These are phyloP conservation scores for Plasmodium blacklocki DNA, from an alignment of 169 alveolate genomes.

Conservation along the genomic window DNA sequence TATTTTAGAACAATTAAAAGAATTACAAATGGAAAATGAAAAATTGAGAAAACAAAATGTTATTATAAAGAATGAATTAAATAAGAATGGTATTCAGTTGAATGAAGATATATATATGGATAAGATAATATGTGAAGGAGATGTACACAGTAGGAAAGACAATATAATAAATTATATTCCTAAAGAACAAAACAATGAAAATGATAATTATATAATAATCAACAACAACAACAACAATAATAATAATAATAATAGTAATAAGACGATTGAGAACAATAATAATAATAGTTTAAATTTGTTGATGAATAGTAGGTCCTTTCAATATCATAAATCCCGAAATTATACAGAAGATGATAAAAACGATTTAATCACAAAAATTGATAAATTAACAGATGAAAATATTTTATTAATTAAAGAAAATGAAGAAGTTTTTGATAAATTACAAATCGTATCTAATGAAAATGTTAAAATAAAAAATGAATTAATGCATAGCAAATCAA, in stretches of 20 bases:
- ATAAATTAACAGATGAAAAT: slow-evolving; percentile 54
- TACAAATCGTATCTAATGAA: slow-evolving; percentile 49
- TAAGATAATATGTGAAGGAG: too few relatives aligned
- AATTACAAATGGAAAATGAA: slow-evolving; percentile 51
- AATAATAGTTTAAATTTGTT: too few relatives aligned
- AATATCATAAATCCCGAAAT: slow-evolving; percentile 24
- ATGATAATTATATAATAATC: slow-evolving; percentile 6
- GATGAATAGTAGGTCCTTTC: too few relatives aligned
- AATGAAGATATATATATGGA: slow-evolving; percentile 2
- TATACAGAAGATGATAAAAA: slow-evolving; percentile 6
- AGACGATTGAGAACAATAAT: too few relatives aligned
- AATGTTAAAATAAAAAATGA: slow-evolving; percentile 71
- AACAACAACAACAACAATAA: not conserved
- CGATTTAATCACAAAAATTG: slow-evolving; percentile 26
- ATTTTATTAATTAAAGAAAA: slow-evolving; percentile 52
- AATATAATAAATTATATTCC: too few relatives aligned
- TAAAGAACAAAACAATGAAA: not conserved
- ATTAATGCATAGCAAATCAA: slow-evolving; percentile 48
- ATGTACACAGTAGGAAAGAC: too few relatives aligned
- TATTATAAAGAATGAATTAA: slow-evolving; percentile 1
- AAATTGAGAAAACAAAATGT: slow-evolving; percentile 23
- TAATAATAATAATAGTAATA: too few relatives aligned
- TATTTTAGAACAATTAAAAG: slow-evolving; percentile 6
- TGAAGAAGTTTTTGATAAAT: slow-evolving; percentile 70
- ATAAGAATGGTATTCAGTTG: slow-evolving; percentile 1